Conservation (phyloP, 73 alveolate species). For the Paramecium primaurelia region DNA sequence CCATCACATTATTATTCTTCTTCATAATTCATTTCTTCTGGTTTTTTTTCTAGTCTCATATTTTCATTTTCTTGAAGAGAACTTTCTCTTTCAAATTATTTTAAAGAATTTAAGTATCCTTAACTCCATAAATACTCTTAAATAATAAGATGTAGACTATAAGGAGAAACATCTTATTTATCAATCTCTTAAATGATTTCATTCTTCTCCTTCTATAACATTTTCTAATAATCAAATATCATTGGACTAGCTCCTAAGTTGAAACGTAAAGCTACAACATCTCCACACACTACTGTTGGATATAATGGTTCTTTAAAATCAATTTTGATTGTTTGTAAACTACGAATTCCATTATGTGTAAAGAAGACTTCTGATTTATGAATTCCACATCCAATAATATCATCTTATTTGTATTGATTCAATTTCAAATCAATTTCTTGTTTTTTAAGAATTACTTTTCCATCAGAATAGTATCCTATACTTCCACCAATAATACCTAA, state of each 20-base stretch:
- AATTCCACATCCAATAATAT: constrained; percentile 19
- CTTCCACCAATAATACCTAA: neutral
- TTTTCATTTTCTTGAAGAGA: neutral
- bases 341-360: neutral
- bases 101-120: constrained; percentile 9
- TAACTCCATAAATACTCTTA: constrained; percentile 48
- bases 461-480: neutral
- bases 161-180: constrained; percentile 1
- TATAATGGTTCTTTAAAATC: neutral
- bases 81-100: constrained; percentile 28
- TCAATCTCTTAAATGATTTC: neutral
- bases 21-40: neutral
- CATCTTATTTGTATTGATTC: neutral
- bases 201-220: neutral
- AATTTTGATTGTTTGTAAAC: neutral
- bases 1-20: neutral
- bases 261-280: neutral
- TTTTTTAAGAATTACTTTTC: neutral
- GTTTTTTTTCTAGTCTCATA: neutral
- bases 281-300: neutral
- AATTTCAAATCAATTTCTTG: neutral
- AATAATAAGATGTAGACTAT: constrained; percentile 6
- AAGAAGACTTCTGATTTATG: neutral
- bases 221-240: neutral
- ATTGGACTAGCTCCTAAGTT: neutral